A percentile compares a stretch with the other conserved stretches of the same genome.
Evolutionary conservation across 371 early-diverging fungal species (phyloP).

Genomic region (Rhizopus arrhizus): DNA sequence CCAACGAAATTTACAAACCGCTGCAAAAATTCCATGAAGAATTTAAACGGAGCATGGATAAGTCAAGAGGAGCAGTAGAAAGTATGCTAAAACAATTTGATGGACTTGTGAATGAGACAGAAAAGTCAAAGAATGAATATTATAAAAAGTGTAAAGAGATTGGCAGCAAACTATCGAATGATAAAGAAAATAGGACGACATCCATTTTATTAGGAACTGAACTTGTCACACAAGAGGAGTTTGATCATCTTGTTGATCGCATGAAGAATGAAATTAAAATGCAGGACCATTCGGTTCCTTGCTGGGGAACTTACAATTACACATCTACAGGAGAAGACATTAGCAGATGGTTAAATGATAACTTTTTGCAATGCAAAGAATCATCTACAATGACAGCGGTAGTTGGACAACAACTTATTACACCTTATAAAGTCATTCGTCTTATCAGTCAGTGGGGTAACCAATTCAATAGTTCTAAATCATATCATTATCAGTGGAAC

Average conservation of each 20-base stretch:
- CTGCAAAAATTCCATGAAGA: slow-evolving; percentile 61
- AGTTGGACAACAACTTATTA: slow-evolving; percentile 73
- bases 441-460: slow-evolving; percentile 74
- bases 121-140: slow-evolving; percentile 49
- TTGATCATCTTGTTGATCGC: slow-evolving; percentile 37
- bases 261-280: slow-evolving; percentile 65
- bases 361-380: slow-evolving; percentile 62
- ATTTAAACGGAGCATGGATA: slow-evolving; percentile 54
- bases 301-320: slow-evolving; percentile 69
- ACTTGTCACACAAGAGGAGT: slow-evolving; percentile 33
- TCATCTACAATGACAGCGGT: slow-evolving; percentile 66
- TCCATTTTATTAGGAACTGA: slow-evolving; percentile 35
- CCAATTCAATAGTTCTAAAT: slow-evolving; percentile 62
- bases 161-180: neutral
- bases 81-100: slow-evolving; percentile 60
- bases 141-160: slow-evolving; percentile 49
- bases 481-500: slow-evolving; percentile 75
- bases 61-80: slow-evolving; percentile 66
- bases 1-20: slow-evolving; percentile 61
- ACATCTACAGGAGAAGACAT: slow-evolving; percentile 72
- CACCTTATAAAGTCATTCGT: slow-evolving; percentile 63
- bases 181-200: too few species aligned
- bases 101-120: slow-evolving; percentile 51
- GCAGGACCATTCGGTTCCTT: slow-evolving; percentile 68
- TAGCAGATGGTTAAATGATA: slow-evolving; percentile 70